Percentiles rank a stretch among this genome's conserved stretches.
Evolutionary conservation across 2,329 filamentous ascomycete species (phyloP).

Genomic region (Ophiosphaerella narmari): DNA sequence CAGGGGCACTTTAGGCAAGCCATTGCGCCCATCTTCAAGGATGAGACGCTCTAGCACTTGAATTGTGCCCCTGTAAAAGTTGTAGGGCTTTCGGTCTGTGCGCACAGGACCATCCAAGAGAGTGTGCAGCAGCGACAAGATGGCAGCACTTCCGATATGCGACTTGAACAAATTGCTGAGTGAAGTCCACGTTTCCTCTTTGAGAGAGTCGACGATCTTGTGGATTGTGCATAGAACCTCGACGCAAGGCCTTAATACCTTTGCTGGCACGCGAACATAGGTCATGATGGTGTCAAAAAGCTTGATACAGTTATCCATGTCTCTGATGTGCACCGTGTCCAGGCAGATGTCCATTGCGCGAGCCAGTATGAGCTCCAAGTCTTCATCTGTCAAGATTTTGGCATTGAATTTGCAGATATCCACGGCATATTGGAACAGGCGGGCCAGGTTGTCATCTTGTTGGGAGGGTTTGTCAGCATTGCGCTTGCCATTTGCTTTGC

Average conservation of each 20-base stretch:
- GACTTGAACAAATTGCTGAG: slow-evolving; percentile 73
- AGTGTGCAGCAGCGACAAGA: slow-evolving; percentile 68
- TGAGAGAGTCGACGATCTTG: slow-evolving; percentile 64
- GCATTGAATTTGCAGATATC: slow-evolving; percentile 78
- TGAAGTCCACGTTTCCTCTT: slow-evolving; percentile 70
- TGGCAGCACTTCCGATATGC: slow-evolving; percentile 71
- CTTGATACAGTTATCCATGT: slow-evolving; percentile 69
- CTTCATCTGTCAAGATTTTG: slow-evolving; percentile 66
- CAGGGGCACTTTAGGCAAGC: slow-evolving; percentile 41
- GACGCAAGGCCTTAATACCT: slow-evolving; percentile 67
- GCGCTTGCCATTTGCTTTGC: slow-evolving; percentile 34
- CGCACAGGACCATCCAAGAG: slow-evolving; percentile 33
- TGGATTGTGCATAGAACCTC: slow-evolving; percentile 75
- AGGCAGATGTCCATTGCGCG: slow-evolving; percentile 69
- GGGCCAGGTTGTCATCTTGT: slow-evolving; percentile 52
- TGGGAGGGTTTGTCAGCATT: slow-evolving; percentile 21
- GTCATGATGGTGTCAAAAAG: slow-evolving; percentile 74
- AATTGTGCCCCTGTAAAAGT: slow-evolving; percentile 36
- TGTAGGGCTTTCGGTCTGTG: slow-evolving; percentile 26
- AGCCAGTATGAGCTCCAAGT: slow-evolving; percentile 65
- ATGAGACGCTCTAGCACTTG: slow-evolving; percentile 38
- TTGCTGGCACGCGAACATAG: slow-evolving; percentile 69
- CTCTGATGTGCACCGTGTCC: slow-evolving; percentile 66
- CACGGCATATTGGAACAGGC: slow-evolving; percentile 67
- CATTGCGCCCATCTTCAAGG: slow-evolving; percentile 38